Percentiles rank a stretch among this genome's conserved stretches.
Conservation (phyloP, 2,329 filamentous ascomycete genomes). For the Botryotinia narcissicola region DNA sequence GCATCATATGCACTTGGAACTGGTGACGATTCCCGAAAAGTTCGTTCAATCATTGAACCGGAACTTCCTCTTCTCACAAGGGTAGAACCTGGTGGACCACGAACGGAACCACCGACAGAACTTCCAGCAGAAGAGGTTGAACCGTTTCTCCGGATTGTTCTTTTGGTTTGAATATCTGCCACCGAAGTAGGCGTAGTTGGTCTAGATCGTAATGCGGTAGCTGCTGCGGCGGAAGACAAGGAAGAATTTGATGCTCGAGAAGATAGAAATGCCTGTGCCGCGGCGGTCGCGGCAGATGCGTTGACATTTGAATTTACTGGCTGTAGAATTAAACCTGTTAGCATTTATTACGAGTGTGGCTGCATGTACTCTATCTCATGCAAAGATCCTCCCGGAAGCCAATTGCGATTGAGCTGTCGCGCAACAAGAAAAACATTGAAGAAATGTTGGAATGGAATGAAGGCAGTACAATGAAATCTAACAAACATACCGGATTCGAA, state of each 20-base stretch:
- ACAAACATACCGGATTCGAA: constrained; percentile 45
- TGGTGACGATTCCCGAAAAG: constrained; percentile 66
- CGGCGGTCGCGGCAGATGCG: constrained; percentile 74
- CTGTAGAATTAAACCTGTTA: constrained; percentile 43
- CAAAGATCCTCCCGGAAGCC: background rate
- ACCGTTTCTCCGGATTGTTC: constrained; percentile 68
- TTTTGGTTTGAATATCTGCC: constrained; percentile 82
- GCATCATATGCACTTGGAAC: constrained; percentile 46
- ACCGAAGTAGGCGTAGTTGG: constrained; percentile 77
- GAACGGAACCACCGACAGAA: constrained; percentile 42
- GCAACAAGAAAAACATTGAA: background rate
- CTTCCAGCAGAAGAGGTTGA: constrained; percentile 68
- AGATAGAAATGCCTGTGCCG: constrained; percentile 75
- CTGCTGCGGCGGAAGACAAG: constrained; percentile 82
- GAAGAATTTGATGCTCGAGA: constrained; percentile 61
- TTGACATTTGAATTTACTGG: constrained; percentile 63
- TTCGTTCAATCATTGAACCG: constrained; percentile 83
- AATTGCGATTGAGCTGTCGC: constrained; percentile 14
- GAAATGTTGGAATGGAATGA: constrained; percentile 15
- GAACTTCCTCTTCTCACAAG: constrained; percentile 67
- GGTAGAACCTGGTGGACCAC: constrained; percentile 42
- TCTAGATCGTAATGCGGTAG: constrained; percentile 76
- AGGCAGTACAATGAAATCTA: background rate
- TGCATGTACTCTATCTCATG: background rate
- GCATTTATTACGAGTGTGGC: constrained; percentile 23